These are phyloP conservation scores for Pleurotus sapidus DNA, from an alignment of 768 basidiomycete species.

Conservation along the genomic window DNA sequence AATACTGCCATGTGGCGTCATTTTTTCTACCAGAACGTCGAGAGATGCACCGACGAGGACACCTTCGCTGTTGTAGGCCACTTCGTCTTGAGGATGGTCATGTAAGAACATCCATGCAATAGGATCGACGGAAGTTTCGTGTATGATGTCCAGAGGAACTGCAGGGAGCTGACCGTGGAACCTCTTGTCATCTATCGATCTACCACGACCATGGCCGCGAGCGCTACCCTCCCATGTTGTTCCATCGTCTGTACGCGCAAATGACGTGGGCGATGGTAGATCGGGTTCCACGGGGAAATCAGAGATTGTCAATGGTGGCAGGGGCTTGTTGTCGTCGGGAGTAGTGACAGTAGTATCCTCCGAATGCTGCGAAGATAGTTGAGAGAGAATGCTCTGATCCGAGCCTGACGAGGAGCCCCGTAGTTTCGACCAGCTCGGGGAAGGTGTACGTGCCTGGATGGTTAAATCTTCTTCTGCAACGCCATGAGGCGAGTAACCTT, in stretches of 20 bases:
- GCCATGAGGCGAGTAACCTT: slow-evolving; percentile 31
- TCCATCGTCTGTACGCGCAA: slow-evolving; percentile 47
- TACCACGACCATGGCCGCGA: slow-evolving; percentile 26
- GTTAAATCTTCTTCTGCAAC: slow-evolving; percentile 61
- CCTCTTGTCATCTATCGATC: slow-evolving; percentile 51
- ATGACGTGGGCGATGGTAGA: slow-evolving; percentile 50
- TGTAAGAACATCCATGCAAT: slow-evolving; percentile 59
- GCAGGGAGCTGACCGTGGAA: slow-evolving; percentile 49
- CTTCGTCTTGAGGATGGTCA: slow-evolving; percentile 82
- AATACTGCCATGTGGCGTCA: slow-evolving; percentile 92
- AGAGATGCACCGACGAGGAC: slow-evolving; percentile 89
- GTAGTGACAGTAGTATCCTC: slow-evolving; percentile 49
- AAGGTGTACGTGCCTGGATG: slow-evolving; percentile 44
- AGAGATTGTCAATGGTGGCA: slow-evolving; percentile 27
- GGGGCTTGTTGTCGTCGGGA: slow-evolving; percentile 38
- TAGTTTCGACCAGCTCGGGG: slow-evolving; percentile 23
- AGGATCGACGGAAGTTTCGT: slow-evolving; percentile 37
- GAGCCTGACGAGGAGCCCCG: slow-evolving; percentile 46
- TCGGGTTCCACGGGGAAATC: slow-evolving; percentile 36
- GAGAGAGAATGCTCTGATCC: slow-evolving; percentile 48
- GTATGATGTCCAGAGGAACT: slow-evolving; percentile 43
- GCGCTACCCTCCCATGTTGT: slow-evolving; percentile 59
- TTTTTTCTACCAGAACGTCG: slow-evolving; percentile 88
- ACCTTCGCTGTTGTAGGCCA: slow-evolving; percentile 88
- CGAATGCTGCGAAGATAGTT: slow-evolving; percentile 42